Conservation (phyloP, 768 basidiomycete genomes). For the Leccinellum rugosiceps region DNA sequence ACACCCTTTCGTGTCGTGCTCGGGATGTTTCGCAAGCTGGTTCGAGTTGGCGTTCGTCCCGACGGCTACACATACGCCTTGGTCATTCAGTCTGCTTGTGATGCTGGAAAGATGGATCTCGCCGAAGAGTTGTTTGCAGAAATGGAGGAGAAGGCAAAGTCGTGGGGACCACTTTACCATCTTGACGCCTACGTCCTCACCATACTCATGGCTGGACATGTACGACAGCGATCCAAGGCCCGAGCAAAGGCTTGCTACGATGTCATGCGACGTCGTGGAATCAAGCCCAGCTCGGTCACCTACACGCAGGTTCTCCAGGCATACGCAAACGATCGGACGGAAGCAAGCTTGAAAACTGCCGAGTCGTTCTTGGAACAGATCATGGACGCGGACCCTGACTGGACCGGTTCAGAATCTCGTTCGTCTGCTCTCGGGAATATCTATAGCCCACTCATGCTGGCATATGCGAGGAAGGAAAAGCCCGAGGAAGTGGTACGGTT, state of each 20-base stretch:
- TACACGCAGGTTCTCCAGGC: constrained; percentile 65
- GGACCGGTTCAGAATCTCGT: constrained; percentile 41
- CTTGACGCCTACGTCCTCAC: constrained; percentile 64
- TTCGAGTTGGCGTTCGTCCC: constrained; percentile 49
- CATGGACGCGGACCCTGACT: constrained; percentile 35
- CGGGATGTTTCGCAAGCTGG: constrained; percentile 56
- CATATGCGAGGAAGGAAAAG: constrained; percentile 42
- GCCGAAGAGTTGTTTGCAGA: constrained; percentile 66
- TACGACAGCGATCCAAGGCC: constrained; percentile 49
- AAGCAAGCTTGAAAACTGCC: constrained; percentile 55
- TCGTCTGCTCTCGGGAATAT: constrained; percentile 49
- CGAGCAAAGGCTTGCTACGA: constrained; percentile 65
- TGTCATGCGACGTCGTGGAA: constrained; percentile 63
- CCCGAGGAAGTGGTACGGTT: constrained; percentile 56
- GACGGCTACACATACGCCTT: constrained; percentile 65
- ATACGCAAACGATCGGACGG: constrained; percentile 49
- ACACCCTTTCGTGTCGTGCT: constrained; percentile 69
- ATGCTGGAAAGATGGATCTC: constrained; percentile 58
- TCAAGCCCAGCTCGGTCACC: constrained; percentile 66
- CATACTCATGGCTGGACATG: constrained; percentile 70
- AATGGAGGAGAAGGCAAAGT: constrained; percentile 49
- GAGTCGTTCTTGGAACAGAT: constrained; percentile 62
- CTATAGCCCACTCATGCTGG: constrained; percentile 58
- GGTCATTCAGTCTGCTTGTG: constrained; percentile 79
- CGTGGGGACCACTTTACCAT: constrained; percentile 37